Evolutionary conservation across 2,329 filamentous ascomycete species (phyloP).

Genomic region (Mycogone perniciosa): DNA sequence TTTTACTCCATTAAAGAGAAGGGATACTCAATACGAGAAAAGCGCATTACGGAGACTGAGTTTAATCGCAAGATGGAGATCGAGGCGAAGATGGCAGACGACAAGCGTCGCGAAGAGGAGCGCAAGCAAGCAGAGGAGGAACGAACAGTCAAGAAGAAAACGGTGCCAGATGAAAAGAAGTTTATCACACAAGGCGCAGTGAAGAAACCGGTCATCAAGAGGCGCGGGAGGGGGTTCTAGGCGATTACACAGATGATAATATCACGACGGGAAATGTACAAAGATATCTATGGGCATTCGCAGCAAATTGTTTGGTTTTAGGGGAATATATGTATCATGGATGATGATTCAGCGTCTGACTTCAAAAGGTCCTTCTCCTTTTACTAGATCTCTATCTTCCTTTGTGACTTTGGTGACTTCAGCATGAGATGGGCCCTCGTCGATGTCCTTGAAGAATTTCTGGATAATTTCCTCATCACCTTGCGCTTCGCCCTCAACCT

Average conservation of each 20-base stretch:
- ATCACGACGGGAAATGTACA: background rate
- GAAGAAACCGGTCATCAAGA: constrained; percentile 53
- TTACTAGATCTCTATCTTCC: constrained; percentile 56
- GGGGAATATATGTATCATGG: background rate
- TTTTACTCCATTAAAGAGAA: constrained; percentile 99
- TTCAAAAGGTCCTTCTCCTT: constrained; percentile 62
- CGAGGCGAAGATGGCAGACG: constrained; percentile 83
- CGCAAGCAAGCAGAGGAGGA: constrained; percentile 45
- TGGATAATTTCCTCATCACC: constrained; percentile 59
- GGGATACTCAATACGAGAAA: constrained; percentile 82
- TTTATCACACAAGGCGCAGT: constrained; percentile 57
- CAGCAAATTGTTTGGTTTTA: background rate
- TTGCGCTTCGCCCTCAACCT: constrained; percentile 90
- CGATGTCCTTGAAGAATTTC: constrained; percentile 66
- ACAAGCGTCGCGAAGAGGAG: constrained; percentile 63
- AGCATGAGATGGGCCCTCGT: constrained; percentile 66
- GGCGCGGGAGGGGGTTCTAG: constrained; percentile 48
- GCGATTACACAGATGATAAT: background rate
- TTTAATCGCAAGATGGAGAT: constrained; percentile 93
- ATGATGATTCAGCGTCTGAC: constrained; percentile 35
- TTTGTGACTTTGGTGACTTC: constrained; percentile 69
- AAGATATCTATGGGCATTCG: background rate
- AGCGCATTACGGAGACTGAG: constrained; percentile 80
- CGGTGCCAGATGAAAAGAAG: constrained; percentile 41
- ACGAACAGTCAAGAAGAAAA: constrained; percentile 33